Percentiles rank a stretch among this genome's conserved stretches.
These are phyloP conservation scores for Calocybe gambosa DNA, from an alignment of 1,284 basidiomycete species.

Conservation along the genomic window DNA sequence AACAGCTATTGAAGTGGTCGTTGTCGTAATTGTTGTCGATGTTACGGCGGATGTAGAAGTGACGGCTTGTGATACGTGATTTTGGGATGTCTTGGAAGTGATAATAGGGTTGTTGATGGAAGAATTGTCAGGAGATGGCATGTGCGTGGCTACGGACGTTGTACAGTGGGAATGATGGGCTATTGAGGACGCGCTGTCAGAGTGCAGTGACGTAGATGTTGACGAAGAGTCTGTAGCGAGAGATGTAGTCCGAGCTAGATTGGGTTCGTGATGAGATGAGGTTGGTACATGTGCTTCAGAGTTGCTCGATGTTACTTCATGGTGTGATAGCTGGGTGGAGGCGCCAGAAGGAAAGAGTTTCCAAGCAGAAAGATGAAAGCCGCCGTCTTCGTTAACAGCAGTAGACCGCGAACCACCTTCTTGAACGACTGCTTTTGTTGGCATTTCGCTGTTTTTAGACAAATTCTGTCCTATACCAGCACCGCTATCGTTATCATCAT, in stretches of 20 bases:
- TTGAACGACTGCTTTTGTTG: neutral
- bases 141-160: neutral
- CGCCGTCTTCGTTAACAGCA: neutral
- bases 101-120: neutral
- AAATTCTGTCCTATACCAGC: neutral
- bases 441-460: neutral
- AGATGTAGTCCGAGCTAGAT: neutral
- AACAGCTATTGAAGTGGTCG: neutral
- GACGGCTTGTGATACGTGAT: neutral
- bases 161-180: neutral
- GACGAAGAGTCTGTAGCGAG: neutral
- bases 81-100: neutral
- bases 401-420: neutral
- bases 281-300: neutral
- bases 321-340: neutral
- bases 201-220: neutral
- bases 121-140: neutral
- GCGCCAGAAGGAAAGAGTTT: neutral
- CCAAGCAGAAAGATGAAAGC: neutral
- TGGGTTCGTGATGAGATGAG: neutral
- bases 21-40: neutral
- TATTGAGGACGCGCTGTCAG: neutral
- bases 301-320: neutral
- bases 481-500: neutral
- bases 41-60: neutral